A percentile compares a stretch with the other conserved stretches of the same genome.
These are phyloP conservation scores for Emericellopsis terricola DNA, from an alignment of 495 filamentous ascomycete genomes.

Conservation along the genomic window DNA sequence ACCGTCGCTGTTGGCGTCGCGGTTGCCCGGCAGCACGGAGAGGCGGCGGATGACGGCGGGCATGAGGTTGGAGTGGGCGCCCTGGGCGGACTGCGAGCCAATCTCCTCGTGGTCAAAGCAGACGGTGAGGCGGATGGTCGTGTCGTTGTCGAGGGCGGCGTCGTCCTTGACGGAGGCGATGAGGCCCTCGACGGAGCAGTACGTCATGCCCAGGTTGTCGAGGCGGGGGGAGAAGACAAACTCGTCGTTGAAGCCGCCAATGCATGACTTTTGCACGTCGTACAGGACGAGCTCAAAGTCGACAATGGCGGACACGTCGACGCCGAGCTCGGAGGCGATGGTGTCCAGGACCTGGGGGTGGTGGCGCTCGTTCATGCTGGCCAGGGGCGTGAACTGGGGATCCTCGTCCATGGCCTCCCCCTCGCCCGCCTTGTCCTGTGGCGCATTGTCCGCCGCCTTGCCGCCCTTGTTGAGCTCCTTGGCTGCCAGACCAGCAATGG, in stretches of 20 bases:
- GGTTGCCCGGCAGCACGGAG: constrained; percentile 47
- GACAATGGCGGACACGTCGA: constrained; percentile 48
- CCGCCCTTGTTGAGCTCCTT: constrained; percentile 68
- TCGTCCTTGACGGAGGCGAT: constrained; percentile 55
- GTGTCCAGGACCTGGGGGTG: constrained; percentile 73
- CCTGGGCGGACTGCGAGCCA: constrained; percentile 78
- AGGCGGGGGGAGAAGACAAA: constrained; percentile 85
- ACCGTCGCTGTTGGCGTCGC: constrained; percentile 20
- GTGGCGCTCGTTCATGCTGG: constrained; percentile 65
- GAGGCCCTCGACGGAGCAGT: constrained; percentile 65
- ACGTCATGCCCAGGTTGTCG: constrained; percentile 92
- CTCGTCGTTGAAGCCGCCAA: constrained; percentile 84
- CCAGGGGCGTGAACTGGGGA: constrained; percentile 49
- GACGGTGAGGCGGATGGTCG: constrained; percentile 69
- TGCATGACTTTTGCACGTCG: constrained; percentile 76
- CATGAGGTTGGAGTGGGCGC: constrained; percentile 81
- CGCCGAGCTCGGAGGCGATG: constrained; percentile 63
- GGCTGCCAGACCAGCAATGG: constrained; percentile 73
- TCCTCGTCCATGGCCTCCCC: constrained; percentile 17
- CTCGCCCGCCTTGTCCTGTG: constrained; percentile 15
- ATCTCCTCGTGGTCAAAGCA: constrained; percentile 98
- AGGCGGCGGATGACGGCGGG: constrained; percentile 78
- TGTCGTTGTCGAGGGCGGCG: constrained; percentile 49
- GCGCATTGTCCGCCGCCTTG: constrained; percentile 11
- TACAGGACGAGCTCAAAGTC: constrained; percentile 96